Evolutionary conservation across 352 stramenopile genomes (phyloP).

Genomic region (Globisporangium acanthophoron): DNA sequence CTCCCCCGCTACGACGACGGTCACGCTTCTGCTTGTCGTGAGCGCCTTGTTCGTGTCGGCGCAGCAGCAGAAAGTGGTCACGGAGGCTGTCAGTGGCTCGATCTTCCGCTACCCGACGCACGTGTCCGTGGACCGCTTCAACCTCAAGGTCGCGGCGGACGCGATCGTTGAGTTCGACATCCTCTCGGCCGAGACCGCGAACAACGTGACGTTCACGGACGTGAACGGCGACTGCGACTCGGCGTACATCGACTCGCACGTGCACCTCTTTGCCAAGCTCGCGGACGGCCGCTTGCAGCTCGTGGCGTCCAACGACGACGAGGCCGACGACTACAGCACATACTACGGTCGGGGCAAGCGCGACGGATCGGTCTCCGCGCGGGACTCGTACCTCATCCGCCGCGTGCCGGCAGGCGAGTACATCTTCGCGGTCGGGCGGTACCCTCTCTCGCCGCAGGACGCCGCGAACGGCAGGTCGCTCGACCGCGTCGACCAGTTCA

Average conservation of each 20-base stretch:
- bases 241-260: slow-evolving; percentile 62
- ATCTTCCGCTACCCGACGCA: slow-evolving; percentile 48
- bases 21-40: background rate
- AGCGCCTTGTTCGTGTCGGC: background rate
- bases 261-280: slow-evolving; percentile 37
- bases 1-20: background rate
- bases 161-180: slow-evolving; percentile 62
- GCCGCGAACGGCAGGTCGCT: slow-evolving; percentile 30
- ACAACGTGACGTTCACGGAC: slow-evolving; percentile 43
- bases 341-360: slow-evolving; percentile 33
- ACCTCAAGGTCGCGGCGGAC: slow-evolving; percentile 28
- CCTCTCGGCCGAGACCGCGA: slow-evolving; percentile 53
- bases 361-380: slow-evolving; percentile 42
- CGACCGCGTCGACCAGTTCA: slow-evolving; percentile 33
- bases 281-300: slow-evolving; percentile 23
- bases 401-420: slow-evolving; percentile 38
- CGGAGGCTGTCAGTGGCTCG: slow-evolving; percentile 39
- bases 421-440: slow-evolving; percentile 51
- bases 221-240: slow-evolving; percentile 72
- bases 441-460: slow-evolving; percentile 35
- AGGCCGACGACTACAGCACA: slow-evolving; percentile 43
- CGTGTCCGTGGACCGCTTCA: slow-evolving; percentile 64
- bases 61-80: slow-evolving; percentile 19
- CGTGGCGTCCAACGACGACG: slow-evolving; percentile 60
- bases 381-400: slow-evolving; percentile 65